phyloP scores from a whole-genome alignment of 2,329 filamentous ascomycete genomes.

The Colletotrichum eremochloae region DNA sequence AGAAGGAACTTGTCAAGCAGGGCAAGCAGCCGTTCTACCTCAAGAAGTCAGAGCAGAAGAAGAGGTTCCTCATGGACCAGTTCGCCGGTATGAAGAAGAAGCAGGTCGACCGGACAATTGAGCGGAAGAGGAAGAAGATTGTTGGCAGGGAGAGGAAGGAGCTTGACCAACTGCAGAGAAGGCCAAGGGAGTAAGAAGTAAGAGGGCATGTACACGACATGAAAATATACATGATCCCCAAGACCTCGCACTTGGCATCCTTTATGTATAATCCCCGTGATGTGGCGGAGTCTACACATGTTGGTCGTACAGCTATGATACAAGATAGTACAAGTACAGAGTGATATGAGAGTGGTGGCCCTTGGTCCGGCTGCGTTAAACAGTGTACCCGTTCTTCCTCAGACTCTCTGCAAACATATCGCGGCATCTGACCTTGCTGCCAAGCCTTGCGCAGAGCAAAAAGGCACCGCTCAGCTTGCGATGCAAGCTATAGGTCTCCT shows the following conservation, averaged over 20 bases:
- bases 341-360: neutral
- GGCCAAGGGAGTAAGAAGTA: slow-evolving; percentile 17
- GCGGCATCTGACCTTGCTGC: slow-evolving; percentile 84
- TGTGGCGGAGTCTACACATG: slow-evolving; percentile 16
- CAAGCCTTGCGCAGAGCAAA: slow-evolving; percentile 87
- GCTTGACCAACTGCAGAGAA: slow-evolving; percentile 61
- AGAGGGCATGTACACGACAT: neutral
- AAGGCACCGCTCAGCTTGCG: slow-evolving; percentile 96
- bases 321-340: slow-evolving; percentile 38
- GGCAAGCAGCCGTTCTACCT: slow-evolving; percentile 95
- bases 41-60: slow-evolving; percentile 93
- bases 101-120: slow-evolving; percentile 86
- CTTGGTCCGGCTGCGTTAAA: neutral
- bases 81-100: slow-evolving; percentile 87
- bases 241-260: neutral
- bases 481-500: slow-evolving; percentile 97
- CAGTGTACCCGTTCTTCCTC: slow-evolving; percentile 49
- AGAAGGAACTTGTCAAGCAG: slow-evolving; percentile 86
- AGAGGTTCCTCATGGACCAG: slow-evolving; percentile 81
- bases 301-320: slow-evolving; percentile 36
- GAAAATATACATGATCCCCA: neutral
- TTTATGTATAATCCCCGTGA: slow-evolving; percentile 17
- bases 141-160: slow-evolving; percentile 86
- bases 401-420: slow-evolving; percentile 79
- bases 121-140: slow-evolving; percentile 90